A percentile compares a stretch with the other conserved stretches of the same genome.
phyloP scores from a whole-genome alignment of 768 basidiomycete genomes.

The Rhodotorula kratochvilovae region DNA sequence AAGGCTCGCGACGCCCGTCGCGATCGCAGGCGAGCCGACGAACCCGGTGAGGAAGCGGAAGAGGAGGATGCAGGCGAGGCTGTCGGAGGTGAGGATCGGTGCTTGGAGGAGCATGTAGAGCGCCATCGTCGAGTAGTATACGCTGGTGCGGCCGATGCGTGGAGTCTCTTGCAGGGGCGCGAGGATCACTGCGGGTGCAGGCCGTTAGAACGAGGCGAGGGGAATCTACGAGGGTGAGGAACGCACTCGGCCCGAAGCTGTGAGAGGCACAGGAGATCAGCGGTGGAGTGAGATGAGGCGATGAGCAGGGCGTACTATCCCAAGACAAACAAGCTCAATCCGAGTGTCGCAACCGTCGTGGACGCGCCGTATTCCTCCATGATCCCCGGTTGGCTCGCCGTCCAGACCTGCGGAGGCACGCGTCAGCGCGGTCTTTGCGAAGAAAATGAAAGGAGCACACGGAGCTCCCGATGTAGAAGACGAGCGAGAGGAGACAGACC shows the following conservation, averaged over 20 bases:
- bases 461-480: constrained; percentile 4
- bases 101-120: constrained; percentile 48
- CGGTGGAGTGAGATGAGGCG: too few relatives aligned
- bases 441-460: neutral
- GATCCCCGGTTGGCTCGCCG: constrained; percentile 22
- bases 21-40: constrained; percentile 47
- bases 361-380: constrained; percentile 34
- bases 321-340: constrained; percentile 47
- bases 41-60: constrained; percentile 49
- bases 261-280: constrained; percentile 44
- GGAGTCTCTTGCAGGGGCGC: constrained; percentile 47
- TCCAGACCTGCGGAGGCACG: constrained; percentile 3
- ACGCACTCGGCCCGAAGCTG: constrained; percentile 45
- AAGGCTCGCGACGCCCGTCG: constrained; percentile 47
- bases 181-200: constrained; percentile 29
- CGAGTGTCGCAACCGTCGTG: constrained; percentile 41
- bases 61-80: constrained; percentile 42
- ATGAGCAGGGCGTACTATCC: constrained; percentile 45
- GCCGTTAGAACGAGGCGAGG: neutral
- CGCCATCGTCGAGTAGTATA: constrained; percentile 47
- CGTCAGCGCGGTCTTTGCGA: neutral
- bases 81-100: constrained; percentile 35
- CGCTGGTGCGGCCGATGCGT: constrained; percentile 45
- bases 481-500: constrained; percentile 35
- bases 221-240: neutral